Evolutionary conservation across 1,139 yeast species (phyloP).

Genomic region (Pichia inconspicua): DNA sequence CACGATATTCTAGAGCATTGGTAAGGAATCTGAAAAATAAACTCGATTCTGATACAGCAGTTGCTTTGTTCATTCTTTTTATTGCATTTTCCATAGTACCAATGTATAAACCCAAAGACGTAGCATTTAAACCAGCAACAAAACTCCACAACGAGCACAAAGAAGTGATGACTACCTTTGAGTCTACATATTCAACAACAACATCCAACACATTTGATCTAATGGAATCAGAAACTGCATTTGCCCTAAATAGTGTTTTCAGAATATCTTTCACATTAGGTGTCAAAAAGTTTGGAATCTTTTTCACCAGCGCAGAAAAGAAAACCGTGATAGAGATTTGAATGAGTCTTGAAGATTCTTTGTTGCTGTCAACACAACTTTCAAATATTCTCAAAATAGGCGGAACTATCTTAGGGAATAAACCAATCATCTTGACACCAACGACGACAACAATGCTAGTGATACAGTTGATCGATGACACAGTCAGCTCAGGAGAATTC

Average conservation of each 20-base stretch:
- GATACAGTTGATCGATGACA: conserved; percentile 68
- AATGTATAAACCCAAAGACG: conserved; percentile 63
- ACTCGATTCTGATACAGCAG: conserved; percentile 65
- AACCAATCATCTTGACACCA: conserved; percentile 83
- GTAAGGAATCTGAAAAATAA: conserved; percentile 64
- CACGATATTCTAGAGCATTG: conserved; percentile 62
- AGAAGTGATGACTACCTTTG: conserved; percentile 52
- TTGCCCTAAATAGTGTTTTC: conserved; percentile 48
- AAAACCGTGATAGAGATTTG: conserved; percentile 66
- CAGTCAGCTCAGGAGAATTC: conserved; percentile 50
- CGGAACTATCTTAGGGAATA: conserved; percentile 76
- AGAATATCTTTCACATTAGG: conserved; percentile 61
- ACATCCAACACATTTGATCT: conserved; percentile 60
- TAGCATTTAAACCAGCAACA: conserved; percentile 33
- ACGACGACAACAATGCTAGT: conserved; percentile 61
- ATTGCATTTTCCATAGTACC: conserved; percentile 58
- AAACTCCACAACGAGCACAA: conserved; percentile 60
- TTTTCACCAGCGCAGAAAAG: conserved; percentile 67
- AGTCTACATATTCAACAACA: conserved; percentile 62
- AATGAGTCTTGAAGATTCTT: conserved; percentile 33
- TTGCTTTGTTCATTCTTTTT: conserved; percentile 62
- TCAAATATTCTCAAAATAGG: conserved; percentile 59
- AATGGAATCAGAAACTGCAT: conserved; percentile 48
- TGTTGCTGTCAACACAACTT: conserved; percentile 29
- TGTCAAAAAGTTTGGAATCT: conserved; percentile 79